Evolutionary conservation across 2,329 filamentous ascomycete species (phyloP).

Genomic region (Cladosporium sp.): DNA sequence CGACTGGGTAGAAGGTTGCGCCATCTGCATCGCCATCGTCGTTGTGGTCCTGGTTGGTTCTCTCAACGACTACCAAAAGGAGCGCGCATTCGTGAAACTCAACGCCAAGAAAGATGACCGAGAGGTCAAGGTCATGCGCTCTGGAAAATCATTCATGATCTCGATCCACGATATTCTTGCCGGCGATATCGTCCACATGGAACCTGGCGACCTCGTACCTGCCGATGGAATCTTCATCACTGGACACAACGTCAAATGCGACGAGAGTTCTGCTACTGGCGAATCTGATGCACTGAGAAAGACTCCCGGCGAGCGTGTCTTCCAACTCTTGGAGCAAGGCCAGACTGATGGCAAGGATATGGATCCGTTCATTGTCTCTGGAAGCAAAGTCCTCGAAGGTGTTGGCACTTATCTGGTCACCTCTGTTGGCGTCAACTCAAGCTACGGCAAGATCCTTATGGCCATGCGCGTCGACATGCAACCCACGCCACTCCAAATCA

Average conservation of each 20-base stretch:
- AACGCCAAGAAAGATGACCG: slow-evolving; percentile 77
- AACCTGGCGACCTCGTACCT: slow-evolving; percentile 67
- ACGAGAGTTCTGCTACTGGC: slow-evolving; percentile 71
- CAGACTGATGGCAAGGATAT: slow-evolving; percentile 57
- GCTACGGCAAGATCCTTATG: slow-evolving; percentile 73
- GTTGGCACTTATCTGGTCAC: slow-evolving; percentile 73
- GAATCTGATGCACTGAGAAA: slow-evolving; percentile 72
- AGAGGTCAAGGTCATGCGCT: slow-evolving; percentile 67
- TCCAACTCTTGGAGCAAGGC: slow-evolving; percentile 57
- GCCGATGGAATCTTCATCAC: slow-evolving; percentile 67
- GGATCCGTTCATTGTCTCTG: slow-evolving; percentile 84
- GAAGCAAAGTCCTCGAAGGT: slow-evolving; percentile 71
- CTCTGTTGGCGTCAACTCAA: slow-evolving; percentile 67
- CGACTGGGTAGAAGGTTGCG: slow-evolving; percentile 78
- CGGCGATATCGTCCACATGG: slow-evolving; percentile 67
- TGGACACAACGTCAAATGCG: slow-evolving; percentile 64
- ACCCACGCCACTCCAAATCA: slow-evolving; percentile 72
- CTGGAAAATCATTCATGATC: slow-evolving; percentile 64
- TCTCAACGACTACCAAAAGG: slow-evolving; percentile 76
- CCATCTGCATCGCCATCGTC: slow-evolving; percentile 71
- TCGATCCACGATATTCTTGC: slow-evolving; percentile 67
- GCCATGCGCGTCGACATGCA: slow-evolving; percentile 73
- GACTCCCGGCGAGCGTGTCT: slow-evolving; percentile 60
- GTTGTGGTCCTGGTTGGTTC: slow-evolving; percentile 73
- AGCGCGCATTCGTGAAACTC: slow-evolving; percentile 72